Conservation (phyloP, 768 basidiomycete species). For the Suillus spraguei region DNA sequence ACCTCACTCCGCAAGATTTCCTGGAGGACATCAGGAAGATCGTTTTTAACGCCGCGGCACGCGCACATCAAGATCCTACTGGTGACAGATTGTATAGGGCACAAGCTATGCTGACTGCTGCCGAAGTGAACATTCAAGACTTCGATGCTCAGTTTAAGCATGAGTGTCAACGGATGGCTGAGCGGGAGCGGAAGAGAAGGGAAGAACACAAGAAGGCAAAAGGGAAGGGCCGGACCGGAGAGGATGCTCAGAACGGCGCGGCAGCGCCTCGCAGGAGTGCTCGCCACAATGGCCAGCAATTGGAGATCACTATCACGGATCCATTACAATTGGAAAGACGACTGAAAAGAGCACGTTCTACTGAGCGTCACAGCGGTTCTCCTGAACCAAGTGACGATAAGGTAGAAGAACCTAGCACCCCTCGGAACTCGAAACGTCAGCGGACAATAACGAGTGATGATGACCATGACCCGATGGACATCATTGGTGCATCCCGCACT, state of each 20-base stretch:
- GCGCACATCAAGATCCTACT: constrained; percentile 54
- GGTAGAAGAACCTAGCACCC: constrained; percentile 43
- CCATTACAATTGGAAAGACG: constrained; percentile 73
- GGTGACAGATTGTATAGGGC: constrained; percentile 76
- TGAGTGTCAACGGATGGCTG: constrained; percentile 91
- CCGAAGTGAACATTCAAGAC: constrained; percentile 84
- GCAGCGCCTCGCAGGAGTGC: constrained; percentile 66
- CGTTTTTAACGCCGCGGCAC: constrained; percentile 69
- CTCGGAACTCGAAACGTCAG: constrained; percentile 56
- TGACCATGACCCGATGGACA: constrained; percentile 52
- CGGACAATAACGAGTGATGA: constrained; percentile 47
- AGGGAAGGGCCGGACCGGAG: constrained; percentile 36
- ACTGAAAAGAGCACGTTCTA: constrained; percentile 70
- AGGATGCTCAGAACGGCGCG: constrained; percentile 30
- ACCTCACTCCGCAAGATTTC: constrained; percentile 88
- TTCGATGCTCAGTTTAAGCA: constrained; percentile 76
- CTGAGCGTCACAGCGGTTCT: constrained; percentile 53
- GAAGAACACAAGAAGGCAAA: constrained; percentile 49
- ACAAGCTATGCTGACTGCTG: constrained; percentile 85
- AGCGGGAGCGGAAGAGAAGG: constrained; percentile 66
- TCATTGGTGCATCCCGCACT: constrained; percentile 24
- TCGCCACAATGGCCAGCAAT: constrained; percentile 69
- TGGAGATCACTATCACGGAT: constrained; percentile 75
- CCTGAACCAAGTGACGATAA: constrained; percentile 44
- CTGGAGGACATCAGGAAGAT: constrained; percentile 81